A percentile compares a stretch with the other conserved stretches of the same genome.
Conservation (phyloP, 306 rosid genomes). For the Quercus bicolor region DNA sequence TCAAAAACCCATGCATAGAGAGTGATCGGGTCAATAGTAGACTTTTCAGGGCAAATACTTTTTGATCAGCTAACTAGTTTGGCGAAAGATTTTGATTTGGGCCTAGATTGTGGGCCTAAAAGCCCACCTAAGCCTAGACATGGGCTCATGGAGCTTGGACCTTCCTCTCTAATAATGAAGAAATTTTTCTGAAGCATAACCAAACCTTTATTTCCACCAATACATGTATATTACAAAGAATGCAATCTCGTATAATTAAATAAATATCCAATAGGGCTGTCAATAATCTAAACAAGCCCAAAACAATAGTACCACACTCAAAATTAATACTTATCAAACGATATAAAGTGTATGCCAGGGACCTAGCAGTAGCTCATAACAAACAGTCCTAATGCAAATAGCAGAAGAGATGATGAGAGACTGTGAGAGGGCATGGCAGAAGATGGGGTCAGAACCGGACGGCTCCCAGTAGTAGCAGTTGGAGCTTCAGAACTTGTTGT, state of each 20-base stretch:
- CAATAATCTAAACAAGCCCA: conserved; percentile 9
- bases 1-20: too few species aligned
- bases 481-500: conserved; percentile 45
- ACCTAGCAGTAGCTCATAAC: conserved; percentile 40
- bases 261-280: conserved; percentile 18
- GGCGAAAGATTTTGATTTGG: too few species aligned
- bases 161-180: too few species aligned
- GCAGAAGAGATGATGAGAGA: conserved; percentile 38
- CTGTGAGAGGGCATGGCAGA: conserved; percentile 35
- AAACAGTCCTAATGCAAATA: conserved; percentile 35
- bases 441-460: conserved; percentile 57
- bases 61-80: too few species aligned
- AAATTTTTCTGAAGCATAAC: neutral
- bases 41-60: too few species aligned
- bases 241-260: neutral
- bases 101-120: too few species aligned
- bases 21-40: too few species aligned
- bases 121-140: too few species aligned
- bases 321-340: conserved; percentile 20
- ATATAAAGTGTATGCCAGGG: neutral
- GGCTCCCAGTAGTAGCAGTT: conserved; percentile 47
- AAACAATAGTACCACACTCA: conserved; percentile 14
- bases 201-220: conserved; percentile 14
- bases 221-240: conserved; percentile 15
- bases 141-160: too few species aligned